Evolutionary conservation across 441 rosid species (phyloP), one percentile per base, ranked within the genome.

Genomic region (Codiaeum variegatum): DNA sequence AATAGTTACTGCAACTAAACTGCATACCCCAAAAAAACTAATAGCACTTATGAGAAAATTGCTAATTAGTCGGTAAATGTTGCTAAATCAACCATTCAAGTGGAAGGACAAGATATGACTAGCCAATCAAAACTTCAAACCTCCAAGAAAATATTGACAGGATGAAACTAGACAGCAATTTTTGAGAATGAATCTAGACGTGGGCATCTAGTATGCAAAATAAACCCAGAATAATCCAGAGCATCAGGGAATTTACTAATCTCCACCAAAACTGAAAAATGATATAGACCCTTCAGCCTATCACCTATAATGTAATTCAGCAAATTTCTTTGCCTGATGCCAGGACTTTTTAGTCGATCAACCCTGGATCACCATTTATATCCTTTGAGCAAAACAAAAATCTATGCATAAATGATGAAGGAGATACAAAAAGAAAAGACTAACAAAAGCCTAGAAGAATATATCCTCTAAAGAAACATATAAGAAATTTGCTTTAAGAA

Each of bases 101-200:
- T 40, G 47, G 44, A 72, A 44, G 6, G 69, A 74, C 26, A 38
- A 36, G 55, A 49, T 11, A 58, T 6, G 18, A 54, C 4, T 38
- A 28, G 24, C 16, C 16, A 49, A 36, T 54, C 63, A 47, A 15
- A 28, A 24, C 40, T 65, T 28, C 3, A 21, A 32, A 52, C 1
- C 8, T 32, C 75, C 66, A 51, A 49, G 2, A 40, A 13, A 40
- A 40, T 40, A 40, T 19, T 42, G 63, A 19, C 59, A 66, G n/a
- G 73, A 66, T 29, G 19, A 40, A 71, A 71, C 51, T 32, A 24
- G 26, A 24, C 26, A 23, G 38, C 63, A 28, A 52, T 54, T 52
- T 32, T 44, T 26, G 8, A 34, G 47, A 38, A 31, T 36, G 19
- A 72, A 38, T 51, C 56, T 6, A 5, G 1, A 52, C 6, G 62